These are phyloP conservation scores for Paspalum notatum DNA, from an alignment of 176 grass and related monocot species.

Conservation along the genomic window DNA sequence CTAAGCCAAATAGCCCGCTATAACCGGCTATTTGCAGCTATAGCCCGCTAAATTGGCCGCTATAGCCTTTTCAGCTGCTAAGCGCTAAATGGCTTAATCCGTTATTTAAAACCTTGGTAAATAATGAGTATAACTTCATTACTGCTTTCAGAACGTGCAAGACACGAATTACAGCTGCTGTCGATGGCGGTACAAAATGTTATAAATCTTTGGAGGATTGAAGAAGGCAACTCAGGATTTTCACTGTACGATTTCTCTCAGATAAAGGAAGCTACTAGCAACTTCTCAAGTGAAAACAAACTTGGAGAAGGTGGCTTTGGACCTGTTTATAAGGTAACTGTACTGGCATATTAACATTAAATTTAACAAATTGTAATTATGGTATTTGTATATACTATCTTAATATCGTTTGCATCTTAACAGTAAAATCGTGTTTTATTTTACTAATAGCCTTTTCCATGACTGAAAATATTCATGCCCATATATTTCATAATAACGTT, in stretches of 20 bases:
- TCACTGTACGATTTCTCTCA: conserved; percentile 46
- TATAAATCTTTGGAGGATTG: conserved; percentile 39
- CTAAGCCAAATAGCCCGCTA: too few species aligned
- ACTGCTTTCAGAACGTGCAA: conserved; percentile 36
- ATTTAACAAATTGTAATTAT: neutral
- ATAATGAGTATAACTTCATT: neutral
- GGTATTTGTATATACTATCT: neutral
- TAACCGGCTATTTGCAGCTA: too few species aligned
- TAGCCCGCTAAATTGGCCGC: too few species aligned
- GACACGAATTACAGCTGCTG: conserved; percentile 28
- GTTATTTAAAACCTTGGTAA: too few species aligned
- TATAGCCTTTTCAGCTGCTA: too few species aligned
- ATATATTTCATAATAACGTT: neutral
- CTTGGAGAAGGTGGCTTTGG: conserved; percentile 82
- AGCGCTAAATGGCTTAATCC: too few species aligned
- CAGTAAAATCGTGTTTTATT: neutral
- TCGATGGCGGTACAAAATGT: conserved; percentile 46
- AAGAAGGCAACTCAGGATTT: conserved; percentile 43
- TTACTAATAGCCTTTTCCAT: conserved; percentile 7
- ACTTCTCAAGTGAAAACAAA: conserved; percentile 67
- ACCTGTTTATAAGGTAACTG: conserved; percentile 71
- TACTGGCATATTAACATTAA: neutral
- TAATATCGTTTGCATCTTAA: neutral
- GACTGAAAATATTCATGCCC: neutral
- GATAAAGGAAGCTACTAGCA: conserved; percentile 52